phyloP scores from a whole-genome alignment of 495 filamentous ascomycete species.

The Hyaloscypha finlandica region DNA sequence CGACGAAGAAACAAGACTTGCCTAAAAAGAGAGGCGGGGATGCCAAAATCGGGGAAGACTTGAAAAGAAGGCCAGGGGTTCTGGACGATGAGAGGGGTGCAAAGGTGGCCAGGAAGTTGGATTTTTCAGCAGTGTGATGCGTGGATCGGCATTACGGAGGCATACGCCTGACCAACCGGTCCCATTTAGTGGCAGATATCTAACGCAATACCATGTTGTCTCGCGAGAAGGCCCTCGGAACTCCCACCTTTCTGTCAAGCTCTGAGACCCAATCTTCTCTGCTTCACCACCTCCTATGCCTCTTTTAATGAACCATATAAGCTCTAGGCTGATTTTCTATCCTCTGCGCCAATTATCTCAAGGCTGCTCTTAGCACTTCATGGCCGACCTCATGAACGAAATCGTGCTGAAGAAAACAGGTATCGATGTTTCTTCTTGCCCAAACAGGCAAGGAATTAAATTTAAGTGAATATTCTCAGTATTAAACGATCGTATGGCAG shows the following conservation, averaged over 20 bases:
- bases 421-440: no score
- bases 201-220: neutral
- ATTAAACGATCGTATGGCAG: neutral
- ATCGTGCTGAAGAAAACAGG: no score
- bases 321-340: no score
- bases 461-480: neutral
- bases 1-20: conserved; percentile 80
- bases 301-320: no score
- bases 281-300: no score
- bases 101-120: conserved; percentile 83
- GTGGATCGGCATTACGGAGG: neutral
- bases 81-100: conserved; percentile 61
- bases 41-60: conserved; percentile 79
- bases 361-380: no score
- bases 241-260: no score
- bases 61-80: conserved; percentile 78
- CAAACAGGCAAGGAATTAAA: neutral
- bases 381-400: no score
- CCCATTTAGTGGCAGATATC: neutral
- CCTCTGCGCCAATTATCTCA: no score
- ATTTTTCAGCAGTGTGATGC: conserved; percentile 66
- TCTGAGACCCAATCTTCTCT: no score
- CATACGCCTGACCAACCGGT: neutral
- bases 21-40: conserved; percentile 68
- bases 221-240: no score